Base-by-base conservation (phyloP, 1,284 basidiomycete genomes). In the Sporisorium iseilematis-ciliati region DNA sequence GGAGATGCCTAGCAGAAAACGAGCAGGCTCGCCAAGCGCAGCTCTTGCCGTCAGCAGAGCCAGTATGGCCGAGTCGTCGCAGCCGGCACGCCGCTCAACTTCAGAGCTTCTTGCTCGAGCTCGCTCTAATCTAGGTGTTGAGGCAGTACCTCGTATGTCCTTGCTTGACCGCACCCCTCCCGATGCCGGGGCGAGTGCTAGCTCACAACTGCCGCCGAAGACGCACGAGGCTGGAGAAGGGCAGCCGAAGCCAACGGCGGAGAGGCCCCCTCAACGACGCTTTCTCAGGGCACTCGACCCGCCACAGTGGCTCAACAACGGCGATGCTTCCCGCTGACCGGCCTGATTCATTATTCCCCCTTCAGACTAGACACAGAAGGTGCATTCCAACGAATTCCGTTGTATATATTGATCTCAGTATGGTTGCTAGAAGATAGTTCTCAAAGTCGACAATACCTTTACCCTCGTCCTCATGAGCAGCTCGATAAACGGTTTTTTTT, bases 251-350 rank as follows among this genome's bases (percentile, higher is more conserved):
- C n/a, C 41, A 14, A 23, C 57, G 14, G 38, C 6, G 7, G 50
- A 61, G 31, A 54, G 58, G 45, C 62, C 68, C 1, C 45, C 68
- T 35, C 68, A 71, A 29, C 51, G 63, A 38, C 68, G 63, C 35
- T 71, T 71, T 14, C 55, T 65, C 11, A 57, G 38, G 18, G 12
- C 20, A 2, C 50, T 71, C 14, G 40, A 41, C 40, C 23, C 43
- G 25, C 62, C 68, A 4, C 48, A 59, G 21, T 71, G 62, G 62
- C 54, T 57, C 33, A 31, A 29, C n/a, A 41, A 54, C 29, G 20
- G 48, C n/a, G 42, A 49, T 14, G 7, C 45, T 11, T 33, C 45
- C 10, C 18, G 4, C 21, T 60, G 33, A 31, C 12, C 35, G n/a
- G n/a, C n/a, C n/a, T n/a, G n/a, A n/a, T n/a, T n/a, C n/a, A n/a